Conservation (phyloP, 2,329 filamentous ascomycete genomes). For the Paecilomyces niveus region DNA sequence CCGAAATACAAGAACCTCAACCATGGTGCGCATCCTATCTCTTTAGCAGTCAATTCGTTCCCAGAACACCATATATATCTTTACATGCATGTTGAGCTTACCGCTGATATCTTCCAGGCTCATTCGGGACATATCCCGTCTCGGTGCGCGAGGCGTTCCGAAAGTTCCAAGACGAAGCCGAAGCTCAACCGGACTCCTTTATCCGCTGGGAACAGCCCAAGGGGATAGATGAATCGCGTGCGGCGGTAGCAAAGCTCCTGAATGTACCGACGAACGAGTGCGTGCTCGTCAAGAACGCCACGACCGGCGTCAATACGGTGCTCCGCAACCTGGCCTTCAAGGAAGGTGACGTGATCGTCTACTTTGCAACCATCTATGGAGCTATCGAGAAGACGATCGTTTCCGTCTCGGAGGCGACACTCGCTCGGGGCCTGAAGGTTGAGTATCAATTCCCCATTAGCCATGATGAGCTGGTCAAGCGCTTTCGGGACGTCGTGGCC, state of each 20-base stretch:
- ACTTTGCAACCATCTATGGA: constrained; percentile 73
- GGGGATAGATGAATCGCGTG: constrained; percentile 58
- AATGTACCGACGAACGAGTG: constrained; percentile 58
- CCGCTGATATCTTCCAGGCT: constrained; percentile 37
- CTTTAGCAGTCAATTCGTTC: background rate
- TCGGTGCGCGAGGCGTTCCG: constrained; percentile 54
- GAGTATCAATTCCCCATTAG: constrained; percentile 60
- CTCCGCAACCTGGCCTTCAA: constrained; percentile 67
- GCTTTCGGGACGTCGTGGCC: constrained; percentile 55
- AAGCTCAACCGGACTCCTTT: constrained; percentile 67
- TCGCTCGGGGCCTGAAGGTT: constrained; percentile 48
- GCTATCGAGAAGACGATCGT: constrained; percentile 67
- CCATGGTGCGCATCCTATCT: constrained; percentile 51
- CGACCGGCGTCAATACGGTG: constrained; percentile 62
- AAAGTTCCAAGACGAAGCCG: constrained; percentile 58
- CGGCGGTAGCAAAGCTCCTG: constrained; percentile 58
- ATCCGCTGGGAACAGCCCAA: constrained; percentile 61
- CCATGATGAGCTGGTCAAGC: constrained; percentile 57
- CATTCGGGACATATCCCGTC: constrained; percentile 69
- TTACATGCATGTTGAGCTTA: background rate
- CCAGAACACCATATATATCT: background rate
- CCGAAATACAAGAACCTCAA: constrained; percentile 67
- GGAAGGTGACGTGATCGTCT: constrained; percentile 64
- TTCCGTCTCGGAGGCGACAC: constrained; percentile 63
- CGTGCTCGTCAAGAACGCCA: constrained; percentile 78